Base-by-base conservation (phyloP, 1,139 yeast species). In the Sugiyamaella sp. region DNA sequence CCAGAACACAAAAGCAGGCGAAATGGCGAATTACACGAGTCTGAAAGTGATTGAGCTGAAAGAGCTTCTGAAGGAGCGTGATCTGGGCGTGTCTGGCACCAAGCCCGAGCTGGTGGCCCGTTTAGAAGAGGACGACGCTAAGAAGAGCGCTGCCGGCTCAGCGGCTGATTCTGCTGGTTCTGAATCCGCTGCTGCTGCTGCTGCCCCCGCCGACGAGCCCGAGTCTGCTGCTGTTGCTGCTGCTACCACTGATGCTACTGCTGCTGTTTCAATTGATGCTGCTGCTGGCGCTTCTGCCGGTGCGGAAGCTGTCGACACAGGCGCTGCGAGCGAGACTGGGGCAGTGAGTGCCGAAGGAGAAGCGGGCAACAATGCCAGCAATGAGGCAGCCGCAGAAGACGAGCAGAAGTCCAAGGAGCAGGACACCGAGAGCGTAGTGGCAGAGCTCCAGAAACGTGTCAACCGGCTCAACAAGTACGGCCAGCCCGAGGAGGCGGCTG, bases 1-100 rank as follows among this genome's bases (percentile, higher is more conserved):
- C 8, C 22, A 29, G 3, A 2, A 14, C 10, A 21, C 3, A 35
- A n/a, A n/a, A n/a, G n/a, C n/a, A n/a, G n/a, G n/a, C 14, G n/a
- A 22, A 16, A 84, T 83, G 89, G 61, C 84, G 14, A 82, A 80
- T 41, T 86, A 84, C 71, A 68, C 82, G 38, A 70, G 80, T 53
- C 80, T 77, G 63, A 91, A 96, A 32, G 97, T 90, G 48, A 84
- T 86, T 38, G 96, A 89, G 74, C 80, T 91, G 71, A 90, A 88
- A 69, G 97, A 87, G 60, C 64, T 82, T 53, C 80, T 93, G 64
- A 85, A 86, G 64, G 73, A 77, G 44, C 82, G 84, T 61, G 87
- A 85, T 1, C 78, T 93, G 55, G 70, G 95, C 3, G 75, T 79
- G 5, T 82, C 85, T 43, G 99, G 99, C 22, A 85, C 89, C 64